Evolutionary conservation across 257 asterid species (phyloP).

Genomic region (Salvia splendens): DNA sequence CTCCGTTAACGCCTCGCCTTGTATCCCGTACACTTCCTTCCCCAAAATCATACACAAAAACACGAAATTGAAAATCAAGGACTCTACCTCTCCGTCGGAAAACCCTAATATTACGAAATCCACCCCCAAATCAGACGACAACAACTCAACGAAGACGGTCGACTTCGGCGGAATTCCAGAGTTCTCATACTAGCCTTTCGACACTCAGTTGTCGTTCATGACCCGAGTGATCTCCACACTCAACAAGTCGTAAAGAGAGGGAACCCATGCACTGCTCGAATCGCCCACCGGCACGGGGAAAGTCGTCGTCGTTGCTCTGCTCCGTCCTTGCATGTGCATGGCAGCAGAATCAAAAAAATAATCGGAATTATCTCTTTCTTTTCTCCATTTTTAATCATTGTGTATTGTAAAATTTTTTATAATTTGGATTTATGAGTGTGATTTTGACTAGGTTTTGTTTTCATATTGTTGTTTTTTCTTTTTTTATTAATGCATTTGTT

Average conservation of each 20-base stretch:
- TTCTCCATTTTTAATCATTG: too few relatives aligned
- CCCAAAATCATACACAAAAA: too few relatives aligned
- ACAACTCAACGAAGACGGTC: too few relatives aligned
- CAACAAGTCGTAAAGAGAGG: constrained; percentile 69
- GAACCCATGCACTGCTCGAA: constrained; percentile 94
- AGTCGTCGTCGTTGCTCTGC: constrained; percentile 84
- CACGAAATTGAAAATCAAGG: too few relatives aligned
- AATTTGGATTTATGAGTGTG: neutral
- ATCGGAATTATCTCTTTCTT: constrained; percentile 29
- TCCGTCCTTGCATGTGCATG: constrained; percentile 96
- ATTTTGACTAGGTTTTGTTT: constrained; percentile 24
- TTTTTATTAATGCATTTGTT: too few relatives aligned
- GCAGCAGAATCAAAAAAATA: constrained; percentile 67
- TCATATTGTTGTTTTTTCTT: neutral
- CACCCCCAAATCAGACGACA: too few relatives aligned
- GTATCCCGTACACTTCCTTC: too few relatives aligned
- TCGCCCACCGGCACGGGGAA: constrained; percentile 99
- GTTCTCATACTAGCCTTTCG: constrained; percentile 89
- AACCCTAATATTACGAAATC: too few relatives aligned
- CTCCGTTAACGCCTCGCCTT: too few relatives aligned
- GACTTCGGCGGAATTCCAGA: constrained; percentile 86
- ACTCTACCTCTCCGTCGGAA: too few relatives aligned
- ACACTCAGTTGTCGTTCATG: constrained; percentile 91
- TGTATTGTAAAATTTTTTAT: too few relatives aligned
- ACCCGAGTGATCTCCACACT: constrained; percentile 80